Conservation (phyloP, 148 eudicot genomes). For the Camellia lanceoleosa region DNA sequence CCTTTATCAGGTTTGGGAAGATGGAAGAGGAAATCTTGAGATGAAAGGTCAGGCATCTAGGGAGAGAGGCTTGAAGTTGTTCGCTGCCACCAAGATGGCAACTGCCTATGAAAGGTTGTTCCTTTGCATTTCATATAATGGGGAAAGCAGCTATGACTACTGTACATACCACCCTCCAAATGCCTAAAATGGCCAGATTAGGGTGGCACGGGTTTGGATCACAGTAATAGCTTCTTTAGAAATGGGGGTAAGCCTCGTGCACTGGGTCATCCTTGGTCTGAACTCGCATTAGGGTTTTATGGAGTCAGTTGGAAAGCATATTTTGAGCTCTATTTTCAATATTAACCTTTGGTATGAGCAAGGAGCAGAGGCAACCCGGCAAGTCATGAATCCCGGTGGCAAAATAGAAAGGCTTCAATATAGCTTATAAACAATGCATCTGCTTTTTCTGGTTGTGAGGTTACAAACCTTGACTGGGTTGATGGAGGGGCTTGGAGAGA, state of each 20-base stretch:
- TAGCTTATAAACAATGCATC: background rate
- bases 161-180: conserved; percentile 21
- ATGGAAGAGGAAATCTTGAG: conserved; percentile 36
- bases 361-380: background rate
- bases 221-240: too few relatives aligned
- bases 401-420: background rate
- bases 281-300: background rate
- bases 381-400: background rate
- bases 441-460: background rate
- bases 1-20: conserved; percentile 40
- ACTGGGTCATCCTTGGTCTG: too few relatives aligned
- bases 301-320: background rate
- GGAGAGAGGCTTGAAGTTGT: conserved; percentile 36
- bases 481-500: background rate
- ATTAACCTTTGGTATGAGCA: background rate
- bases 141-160: conserved; percentile 11
- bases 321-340: background rate
- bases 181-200: too few relatives aligned
- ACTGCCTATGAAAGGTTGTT: conserved; percentile 53
- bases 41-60: conserved; percentile 39
- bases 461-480: background rate
- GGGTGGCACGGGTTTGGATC: too few relatives aligned
- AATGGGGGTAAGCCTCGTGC: too few relatives aligned
- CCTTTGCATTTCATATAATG: conserved; percentile 36
- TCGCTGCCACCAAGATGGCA: conserved; percentile 54